Evolutionary conservation across 163 green algal genomes (phyloP), one percentile per base, ranked within the genome.

Genomic region (Chlamydomonas reinhardtii): DNA sequence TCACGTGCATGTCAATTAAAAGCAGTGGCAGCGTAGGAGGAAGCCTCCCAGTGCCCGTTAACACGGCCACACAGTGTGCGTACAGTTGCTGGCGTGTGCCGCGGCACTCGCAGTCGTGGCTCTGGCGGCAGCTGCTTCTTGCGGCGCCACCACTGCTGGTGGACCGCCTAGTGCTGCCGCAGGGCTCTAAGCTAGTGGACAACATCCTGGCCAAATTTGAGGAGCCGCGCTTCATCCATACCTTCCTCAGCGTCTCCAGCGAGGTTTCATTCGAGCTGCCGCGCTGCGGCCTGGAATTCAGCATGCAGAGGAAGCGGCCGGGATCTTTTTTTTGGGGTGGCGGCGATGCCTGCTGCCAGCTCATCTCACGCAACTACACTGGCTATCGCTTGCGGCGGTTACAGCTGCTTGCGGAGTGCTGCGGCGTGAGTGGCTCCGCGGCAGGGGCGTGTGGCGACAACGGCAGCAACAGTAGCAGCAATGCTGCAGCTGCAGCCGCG

Each of bases 201-300:
- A 20, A 2, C 0, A 68, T 95, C 0, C 77, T 95, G 9, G 35
- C 81, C 56, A 92, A 93, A 65, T 86, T 94, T 73, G 92, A 94
- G 72, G 20, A 74, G 4, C 68, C 52, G 17, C 6, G 74, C 24
- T 93, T 90, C 84, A 92, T 95, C 52, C 92, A 95, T 34, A 71
- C 43, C 0, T 94, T 89, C 34, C 8, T 3, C 48, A 27, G 25
- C 27, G n/a, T 19, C 32, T 8, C 37, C 31, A 25, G 11, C n/a
- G n/a, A 14, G 37, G 24, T 87, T 88, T 65, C 84, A 19, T 91
- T 89, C 25, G 74, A 92, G 73, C 90, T 95, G 69, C 92, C 92
- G 0, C 90, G 92, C 0, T 92, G 82, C 66, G 25, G 78, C 0
- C 82, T 95, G 71, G 84, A 91, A 69, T 94, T 95, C 72, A 82